phyloP scores from a whole-genome alignment of 2,329 filamentous ascomycete genomes.

The Neonectria hederae region DNA sequence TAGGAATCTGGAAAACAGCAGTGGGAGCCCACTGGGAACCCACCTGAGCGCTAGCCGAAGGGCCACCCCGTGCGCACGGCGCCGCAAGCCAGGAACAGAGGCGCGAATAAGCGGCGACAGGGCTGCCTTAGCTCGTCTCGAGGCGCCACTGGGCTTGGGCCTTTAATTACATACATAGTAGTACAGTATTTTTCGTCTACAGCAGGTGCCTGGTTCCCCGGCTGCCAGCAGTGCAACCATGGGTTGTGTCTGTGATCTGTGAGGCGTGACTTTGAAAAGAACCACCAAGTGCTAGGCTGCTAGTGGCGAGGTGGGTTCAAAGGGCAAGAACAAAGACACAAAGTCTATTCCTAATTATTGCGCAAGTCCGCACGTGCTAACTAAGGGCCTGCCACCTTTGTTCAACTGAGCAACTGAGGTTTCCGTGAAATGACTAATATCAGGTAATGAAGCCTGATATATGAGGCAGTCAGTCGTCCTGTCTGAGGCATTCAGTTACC shows the following conservation, averaged over 20 bases:
- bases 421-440: neutral
- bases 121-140: conserved; percentile 41
- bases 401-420: no score
- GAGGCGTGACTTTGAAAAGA: conserved; percentile 1
- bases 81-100: conserved; percentile 41
- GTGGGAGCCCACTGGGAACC: neutral
- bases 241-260: conserved; percentile 12
- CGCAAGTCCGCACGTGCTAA: conserved; percentile 2
- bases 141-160: conserved; percentile 37
- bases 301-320: conserved; percentile 1
- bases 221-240: conserved; percentile 8
- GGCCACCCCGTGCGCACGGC: conserved; percentile 41
- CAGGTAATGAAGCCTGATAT: neutral
- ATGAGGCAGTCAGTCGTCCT: conserved; percentile 1
- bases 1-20: neutral
- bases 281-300: neutral
- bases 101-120: conserved; percentile 35
- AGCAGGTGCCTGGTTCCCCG: conserved; percentile 8
- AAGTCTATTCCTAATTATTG: conserved; percentile 7
- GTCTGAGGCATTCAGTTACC: neutral
- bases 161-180: no score
- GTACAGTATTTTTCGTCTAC: conserved; percentile 25
- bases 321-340: conserved; percentile 5
- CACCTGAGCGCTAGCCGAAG: conserved; percentile 30
- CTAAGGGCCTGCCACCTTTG: neutral